Base-by-base conservation (phyloP, 495 filamentous ascomycete genomes). In the Aspergillus bertholletiae region DNA sequence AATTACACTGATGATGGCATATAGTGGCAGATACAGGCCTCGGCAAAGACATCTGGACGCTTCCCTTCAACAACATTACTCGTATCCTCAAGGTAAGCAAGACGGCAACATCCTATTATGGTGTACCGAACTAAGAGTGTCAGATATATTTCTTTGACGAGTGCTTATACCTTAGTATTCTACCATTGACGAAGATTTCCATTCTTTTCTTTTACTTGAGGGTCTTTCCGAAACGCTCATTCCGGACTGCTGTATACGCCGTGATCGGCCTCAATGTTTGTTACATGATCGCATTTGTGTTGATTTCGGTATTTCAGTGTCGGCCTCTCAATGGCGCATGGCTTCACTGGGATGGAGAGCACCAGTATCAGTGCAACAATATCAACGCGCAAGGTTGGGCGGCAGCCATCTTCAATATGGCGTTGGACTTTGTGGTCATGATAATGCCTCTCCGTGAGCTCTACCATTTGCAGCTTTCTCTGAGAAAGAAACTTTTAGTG, bases 31-130 rank as follows among this genome's bases (percentile, higher is more conserved):
- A 69, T 21, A 49, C 62, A 34, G 77, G 79, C 7, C 58, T 76
- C 11, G 74, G 77, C 1, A 69, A 55, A 34, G 75, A 81, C 53
- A 71, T 79, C 27, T 81, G 76, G 76, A 66, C 69, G 11, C 59
- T 81, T 18, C 67, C 74, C 1, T 71, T 70, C 24, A 60, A 74
- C n/a, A 67, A 80, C 40, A 69, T 81, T 47, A 77, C 74, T 7
- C 49, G 53, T 15, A 63, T 70, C 51, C 68, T 73, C 17, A 66
- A 71, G 41, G 70, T 71, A 1, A 53, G 30, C 30, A 11, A 32
- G 27, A 5, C 27, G 27, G 27, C 15, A 7, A 17, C 8, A 20
- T n/a, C 37, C 37, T 40, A 40, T 2, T 40, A 40, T 32, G 8
- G 67, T 59, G 7, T 17, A 37, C 28, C 23, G 13, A 44, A 22